Evolutionary conservation across 2,329 filamentous ascomycete genomes (phyloP).

Genomic region (Exophiala sideris): DNA sequence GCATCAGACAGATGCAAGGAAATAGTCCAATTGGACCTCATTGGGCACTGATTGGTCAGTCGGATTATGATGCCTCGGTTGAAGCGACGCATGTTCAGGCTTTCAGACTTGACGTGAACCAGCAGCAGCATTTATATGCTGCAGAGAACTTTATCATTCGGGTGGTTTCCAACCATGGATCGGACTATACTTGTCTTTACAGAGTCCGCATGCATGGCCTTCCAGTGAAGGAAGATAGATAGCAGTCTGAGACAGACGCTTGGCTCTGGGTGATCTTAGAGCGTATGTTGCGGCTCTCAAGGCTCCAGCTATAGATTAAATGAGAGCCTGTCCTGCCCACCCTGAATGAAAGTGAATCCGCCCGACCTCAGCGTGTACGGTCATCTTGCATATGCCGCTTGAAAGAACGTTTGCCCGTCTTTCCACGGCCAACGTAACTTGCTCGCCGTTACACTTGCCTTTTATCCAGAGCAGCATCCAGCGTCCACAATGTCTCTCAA

Average conservation of each 20-base stretch:
- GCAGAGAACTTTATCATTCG: slow-evolving; percentile 41
- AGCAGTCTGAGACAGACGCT: background rate
- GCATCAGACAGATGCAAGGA: slow-evolving; percentile 21
- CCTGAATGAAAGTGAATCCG: too few relatives aligned
- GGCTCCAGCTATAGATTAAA: too few relatives aligned
- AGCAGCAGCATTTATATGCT: slow-evolving; percentile 13
- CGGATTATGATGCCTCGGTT: slow-evolving; percentile 22
- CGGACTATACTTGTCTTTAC: slow-evolving; percentile 44
- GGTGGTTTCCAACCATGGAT: slow-evolving; percentile 44
- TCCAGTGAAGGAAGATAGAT: slow-evolving; percentile 9
- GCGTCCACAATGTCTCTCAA: too few relatives aligned
- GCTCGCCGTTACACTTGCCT: too few relatives aligned
- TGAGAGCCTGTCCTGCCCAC: too few relatives aligned
- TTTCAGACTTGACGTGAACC: slow-evolving; percentile 37
- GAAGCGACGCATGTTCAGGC: slow-evolving; percentile 36
- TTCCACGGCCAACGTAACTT: too few relatives aligned
- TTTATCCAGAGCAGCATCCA: too few relatives aligned
- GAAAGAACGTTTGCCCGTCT: too few relatives aligned
- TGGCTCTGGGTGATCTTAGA: background rate
- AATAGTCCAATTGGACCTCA: slow-evolving; percentile 11
- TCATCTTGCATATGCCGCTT: too few relatives aligned
- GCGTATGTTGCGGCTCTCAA: too few relatives aligned
- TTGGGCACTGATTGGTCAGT: slow-evolving; percentile 22
- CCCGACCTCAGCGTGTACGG: too few relatives aligned
- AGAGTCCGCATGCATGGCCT: slow-evolving; percentile 43